A percentile compares a stretch with the other conserved stretches of the same genome.
These are phyloP conservation scores for Aspergillus niger DNA, from an alignment of 2,329 filamentous ascomycete species.

Conservation along the genomic window DNA sequence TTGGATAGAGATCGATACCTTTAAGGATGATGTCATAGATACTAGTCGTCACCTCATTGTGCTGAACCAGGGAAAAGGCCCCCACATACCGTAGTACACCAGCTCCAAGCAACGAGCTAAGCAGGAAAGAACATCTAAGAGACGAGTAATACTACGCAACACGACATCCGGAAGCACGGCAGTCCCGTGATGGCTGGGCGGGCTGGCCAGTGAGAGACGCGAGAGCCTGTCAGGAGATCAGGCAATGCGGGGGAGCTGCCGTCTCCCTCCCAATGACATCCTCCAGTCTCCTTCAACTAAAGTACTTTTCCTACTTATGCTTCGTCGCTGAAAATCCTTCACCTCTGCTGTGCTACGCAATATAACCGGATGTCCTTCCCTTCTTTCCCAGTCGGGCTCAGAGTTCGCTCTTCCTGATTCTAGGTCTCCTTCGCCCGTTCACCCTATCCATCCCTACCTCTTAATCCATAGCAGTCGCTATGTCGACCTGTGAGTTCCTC, in stretches of 20 bases:
- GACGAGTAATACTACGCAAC: not conserved
- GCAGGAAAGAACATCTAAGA: not conserved
- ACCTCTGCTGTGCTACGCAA: not conserved
- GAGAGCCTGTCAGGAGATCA: conserved; percentile 20
- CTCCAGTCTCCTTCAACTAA: not conserved
- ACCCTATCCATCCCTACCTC: not conserved
- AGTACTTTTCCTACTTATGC: too few species aligned
- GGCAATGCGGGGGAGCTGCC: conserved; percentile 18
- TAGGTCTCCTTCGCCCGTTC: not conserved
- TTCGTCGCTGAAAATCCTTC: not conserved
- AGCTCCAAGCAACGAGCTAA: not conserved
- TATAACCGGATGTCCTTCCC: conserved; percentile 1
- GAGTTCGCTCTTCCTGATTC: not conserved
- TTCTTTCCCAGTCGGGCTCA: not conserved
- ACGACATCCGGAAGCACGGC: not conserved
- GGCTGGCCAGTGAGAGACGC: conserved; percentile 15
- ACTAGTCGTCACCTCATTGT: not conserved
- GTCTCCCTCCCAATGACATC: not conserved
- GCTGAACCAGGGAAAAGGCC: not conserved
- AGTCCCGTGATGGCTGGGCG: conserved; percentile 5
- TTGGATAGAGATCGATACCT: not conserved
- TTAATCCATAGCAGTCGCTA: conserved; percentile 9
- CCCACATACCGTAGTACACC: not conserved
- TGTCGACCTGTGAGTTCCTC: conserved; percentile 16
- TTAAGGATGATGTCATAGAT: not conserved